A percentile compares a stretch with the other conserved stretches of the same genome.
Conservation (phyloP, 169 alveolate genomes). For the Eimeria nieschulzi region DNA sequence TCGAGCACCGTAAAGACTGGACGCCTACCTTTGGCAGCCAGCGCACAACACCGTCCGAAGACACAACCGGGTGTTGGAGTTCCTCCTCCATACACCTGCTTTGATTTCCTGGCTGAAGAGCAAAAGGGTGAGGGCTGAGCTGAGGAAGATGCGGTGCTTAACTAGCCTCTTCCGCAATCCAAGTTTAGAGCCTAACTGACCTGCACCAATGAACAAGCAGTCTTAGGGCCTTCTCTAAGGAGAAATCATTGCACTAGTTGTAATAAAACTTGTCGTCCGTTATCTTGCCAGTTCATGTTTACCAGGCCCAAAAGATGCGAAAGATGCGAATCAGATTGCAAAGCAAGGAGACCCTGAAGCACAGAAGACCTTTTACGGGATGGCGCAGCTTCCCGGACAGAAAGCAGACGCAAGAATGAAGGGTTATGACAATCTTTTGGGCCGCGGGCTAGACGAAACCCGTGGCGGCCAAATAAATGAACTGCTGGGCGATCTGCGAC, state of each 20-base stretch:
- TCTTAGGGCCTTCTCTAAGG: too few relatives aligned
- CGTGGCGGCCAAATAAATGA: slow-evolving; percentile 67
- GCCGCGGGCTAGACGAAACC: slow-evolving; percentile 22
- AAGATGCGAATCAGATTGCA: neutral
- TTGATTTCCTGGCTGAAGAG: slow-evolving; percentile 43
- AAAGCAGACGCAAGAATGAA: neutral
- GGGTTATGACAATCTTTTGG: slow-evolving; percentile 27
- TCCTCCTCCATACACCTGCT: slow-evolving; percentile 47
- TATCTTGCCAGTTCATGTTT: too few relatives aligned
- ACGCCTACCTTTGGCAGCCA: neutral
- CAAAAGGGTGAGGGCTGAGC: neutral
- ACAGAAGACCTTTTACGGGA: slow-evolving; percentile 29
- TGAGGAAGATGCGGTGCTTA: too few relatives aligned
- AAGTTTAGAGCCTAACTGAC: too few relatives aligned
- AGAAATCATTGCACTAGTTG: too few relatives aligned
- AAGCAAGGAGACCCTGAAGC: neutral
- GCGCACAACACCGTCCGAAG: neutral
- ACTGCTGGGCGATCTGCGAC: slow-evolving; percentile 49
- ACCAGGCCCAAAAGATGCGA: neutral
- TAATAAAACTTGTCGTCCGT: too few relatives aligned
- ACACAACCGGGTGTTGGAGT: neutral
- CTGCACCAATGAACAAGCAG: too few relatives aligned
- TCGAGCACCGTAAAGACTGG: slow-evolving; percentile 9
- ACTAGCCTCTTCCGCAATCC: too few relatives aligned
- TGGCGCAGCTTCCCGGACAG: slow-evolving; percentile 57